phyloP scores from a whole-genome alignment of 2,329 filamentous ascomycete genomes.

The Alternaria angustiovoidea region DNA sequence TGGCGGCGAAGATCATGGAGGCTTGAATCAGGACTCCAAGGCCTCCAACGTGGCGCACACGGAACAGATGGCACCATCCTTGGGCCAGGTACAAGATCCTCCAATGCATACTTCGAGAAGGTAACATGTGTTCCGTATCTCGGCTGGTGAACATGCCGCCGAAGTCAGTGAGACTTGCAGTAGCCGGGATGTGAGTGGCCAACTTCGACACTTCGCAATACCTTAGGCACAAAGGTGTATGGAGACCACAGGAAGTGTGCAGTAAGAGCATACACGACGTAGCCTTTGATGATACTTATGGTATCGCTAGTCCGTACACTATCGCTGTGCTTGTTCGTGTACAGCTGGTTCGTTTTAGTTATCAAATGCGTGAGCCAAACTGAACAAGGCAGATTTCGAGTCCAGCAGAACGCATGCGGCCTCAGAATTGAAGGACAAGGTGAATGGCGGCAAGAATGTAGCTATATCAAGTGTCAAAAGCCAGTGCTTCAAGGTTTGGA shows the following conservation, averaged over 20 bases:
- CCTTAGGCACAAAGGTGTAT: not conserved
- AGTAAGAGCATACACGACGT: not conserved
- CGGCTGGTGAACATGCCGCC: not conserved
- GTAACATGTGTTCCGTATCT: not conserved
- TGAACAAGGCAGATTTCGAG: conserved; percentile 4
- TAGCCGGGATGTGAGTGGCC: conserved; percentile 2
- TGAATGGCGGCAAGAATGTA: not conserved
- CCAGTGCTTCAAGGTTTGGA: conserved; percentile 6
- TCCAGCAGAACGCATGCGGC: not conserved
- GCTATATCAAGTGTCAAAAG: conserved; percentile 5
- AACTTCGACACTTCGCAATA: not conserved
- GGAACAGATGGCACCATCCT: conserved; percentile 4
- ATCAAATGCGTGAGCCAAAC: not conserved
- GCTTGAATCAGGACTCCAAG: conserved; percentile 14
- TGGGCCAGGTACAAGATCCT: conserved; percentile 2
- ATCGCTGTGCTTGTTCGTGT: not conserved
- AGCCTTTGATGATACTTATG: not conserved
- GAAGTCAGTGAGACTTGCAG: not conserved
- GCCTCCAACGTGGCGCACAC: conserved; percentile 12
- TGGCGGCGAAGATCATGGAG: conserved; percentile 5
- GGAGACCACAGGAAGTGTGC: not conserved
- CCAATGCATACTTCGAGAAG: not conserved
- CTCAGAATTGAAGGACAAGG: not conserved
- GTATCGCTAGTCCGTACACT: not conserved
- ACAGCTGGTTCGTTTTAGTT: not conserved